Evolutionary conservation across 345 rosid genomes (phyloP), one percentile per base, ranked within the genome.

Genomic region (Lepidium aucheri): DNA sequence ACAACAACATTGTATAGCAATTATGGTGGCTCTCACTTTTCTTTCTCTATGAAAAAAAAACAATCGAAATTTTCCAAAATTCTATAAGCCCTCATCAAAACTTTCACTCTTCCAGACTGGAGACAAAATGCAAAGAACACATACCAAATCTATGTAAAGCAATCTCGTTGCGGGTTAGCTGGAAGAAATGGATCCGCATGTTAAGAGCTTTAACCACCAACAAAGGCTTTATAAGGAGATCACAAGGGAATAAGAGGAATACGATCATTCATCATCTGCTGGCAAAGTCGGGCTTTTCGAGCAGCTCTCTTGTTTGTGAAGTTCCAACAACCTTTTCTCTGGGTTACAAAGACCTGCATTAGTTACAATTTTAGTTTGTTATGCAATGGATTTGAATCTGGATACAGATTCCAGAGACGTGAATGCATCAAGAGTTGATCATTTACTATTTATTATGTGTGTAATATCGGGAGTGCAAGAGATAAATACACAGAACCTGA

Each of bases 291-390:
- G 88, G 78, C 86, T 87, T 10, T 72, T 81, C 9, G 86, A 77
- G 83, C 96, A 93, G 75, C 79, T 82, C 66, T 83, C 94, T 69
- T 49, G 78, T 59, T 74, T 76, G 84, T 93, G 98, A 53, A 93
- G 96, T 81, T 90, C 96, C 64, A 87, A 54, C 73, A 93, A 64
- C 68, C 55, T 81, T 70, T 74, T 75, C 77, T 92, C 93, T 0
- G 98, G 98, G 65, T 70, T 76, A 36, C 98, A 85, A 5, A 92
- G 84, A 44, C 98, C 98, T 89, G 82, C 78, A 77, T 17, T 52
- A 39, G 28, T 65, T 30, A 33, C 35, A 18, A 4, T 16, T 11
- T 9, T 53, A 13, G 15, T 43, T 52, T 52, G 7, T 47, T 24
- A 16, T 10, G 20, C 15, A 32, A 51, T 52, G 12, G 18, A 22